Percentiles rank a stretch among this genome's conserved stretches.
These are phyloP conservation scores for Platanthera zijinensis DNA, from an alignment of 106 monocot species.

Conservation along the genomic window DNA sequence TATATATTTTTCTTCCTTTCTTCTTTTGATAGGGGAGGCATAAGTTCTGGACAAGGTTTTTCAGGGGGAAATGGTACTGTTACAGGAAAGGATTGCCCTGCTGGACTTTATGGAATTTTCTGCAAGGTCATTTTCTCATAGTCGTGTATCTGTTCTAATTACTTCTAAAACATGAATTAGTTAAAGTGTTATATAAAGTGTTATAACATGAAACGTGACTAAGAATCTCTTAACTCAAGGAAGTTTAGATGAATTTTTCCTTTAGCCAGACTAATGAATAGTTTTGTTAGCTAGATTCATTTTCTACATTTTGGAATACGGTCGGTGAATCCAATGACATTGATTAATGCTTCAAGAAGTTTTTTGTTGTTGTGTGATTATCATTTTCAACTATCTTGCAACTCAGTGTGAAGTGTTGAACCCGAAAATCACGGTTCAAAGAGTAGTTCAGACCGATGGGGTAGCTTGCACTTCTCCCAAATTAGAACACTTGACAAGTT, in stretches of 20 bases:
- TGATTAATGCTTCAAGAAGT: background rate
- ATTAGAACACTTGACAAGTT: too few relatives aligned
- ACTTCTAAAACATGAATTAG: background rate
- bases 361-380: background rate
- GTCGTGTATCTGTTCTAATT: background rate
- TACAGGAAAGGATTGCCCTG: conserved; percentile 65
- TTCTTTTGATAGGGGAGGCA: conserved; percentile 41
- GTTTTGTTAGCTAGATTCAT: background rate
- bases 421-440: too few relatives aligned
- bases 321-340: background rate
- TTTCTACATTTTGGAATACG: background rate
- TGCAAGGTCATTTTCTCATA: conserved; percentile 36
- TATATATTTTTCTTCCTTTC: background rate
- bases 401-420: background rate
- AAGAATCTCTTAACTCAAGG: background rate
- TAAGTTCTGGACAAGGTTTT: conserved; percentile 37
- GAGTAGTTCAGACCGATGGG: too few relatives aligned
- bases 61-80: conserved; percentile 60
- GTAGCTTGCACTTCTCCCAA: too few relatives aligned
- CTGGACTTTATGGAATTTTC: conserved; percentile 71
- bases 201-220: background rate
- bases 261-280: background rate
- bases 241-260: too few relatives aligned
- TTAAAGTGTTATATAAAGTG: background rate
- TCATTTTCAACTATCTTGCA: background rate